Conservation (phyloP, 805 yeast genomes). For the Yarrowia sp. region DNA sequence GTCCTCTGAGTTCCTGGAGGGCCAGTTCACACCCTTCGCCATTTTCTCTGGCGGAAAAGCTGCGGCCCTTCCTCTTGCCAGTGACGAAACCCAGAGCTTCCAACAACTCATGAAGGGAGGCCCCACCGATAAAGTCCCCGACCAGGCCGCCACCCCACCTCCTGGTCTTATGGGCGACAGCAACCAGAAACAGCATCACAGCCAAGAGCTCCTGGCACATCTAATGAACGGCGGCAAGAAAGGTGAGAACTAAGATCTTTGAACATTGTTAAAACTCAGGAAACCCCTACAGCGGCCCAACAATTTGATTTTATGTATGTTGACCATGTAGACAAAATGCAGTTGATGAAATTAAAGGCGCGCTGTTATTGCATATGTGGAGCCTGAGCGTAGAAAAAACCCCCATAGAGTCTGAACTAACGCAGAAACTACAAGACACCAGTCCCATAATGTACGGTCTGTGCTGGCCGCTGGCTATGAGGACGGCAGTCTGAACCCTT, state of each 20-base stretch:
- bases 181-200: constrained; percentile 21
- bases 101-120: constrained; percentile 17
- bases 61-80: constrained; percentile 5
- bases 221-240: constrained; percentile 26
- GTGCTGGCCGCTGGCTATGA: constrained; percentile 20
- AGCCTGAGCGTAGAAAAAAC: constrained; percentile 9
- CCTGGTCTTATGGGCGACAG: constrained; percentile 23
- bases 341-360: constrained; percentile 23
- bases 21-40: constrained; percentile 20
- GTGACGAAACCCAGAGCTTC: constrained; percentile 10
- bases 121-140: constrained; percentile 13
- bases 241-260: constrained; percentile 25
- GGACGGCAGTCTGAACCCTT: not conserved
- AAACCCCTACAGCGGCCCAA: constrained; percentile 22
- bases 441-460: not conserved
- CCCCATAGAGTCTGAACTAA: not conserved
- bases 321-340: constrained; percentile 25
- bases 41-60: constrained; percentile 7
- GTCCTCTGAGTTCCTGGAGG: not conserved
- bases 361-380: constrained; percentile 1
- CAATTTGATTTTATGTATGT: constrained; percentile 26
- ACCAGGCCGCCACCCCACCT: constrained; percentile 25
- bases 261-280: constrained; percentile 25
- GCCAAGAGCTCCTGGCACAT: constrained; percentile 25
- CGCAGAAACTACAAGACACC: not conserved